A percentile compares a stretch with the other conserved stretches of the same genome.
Conservation (phyloP, 768 basidiomycete species). For the Lentinula boryana region DNA sequence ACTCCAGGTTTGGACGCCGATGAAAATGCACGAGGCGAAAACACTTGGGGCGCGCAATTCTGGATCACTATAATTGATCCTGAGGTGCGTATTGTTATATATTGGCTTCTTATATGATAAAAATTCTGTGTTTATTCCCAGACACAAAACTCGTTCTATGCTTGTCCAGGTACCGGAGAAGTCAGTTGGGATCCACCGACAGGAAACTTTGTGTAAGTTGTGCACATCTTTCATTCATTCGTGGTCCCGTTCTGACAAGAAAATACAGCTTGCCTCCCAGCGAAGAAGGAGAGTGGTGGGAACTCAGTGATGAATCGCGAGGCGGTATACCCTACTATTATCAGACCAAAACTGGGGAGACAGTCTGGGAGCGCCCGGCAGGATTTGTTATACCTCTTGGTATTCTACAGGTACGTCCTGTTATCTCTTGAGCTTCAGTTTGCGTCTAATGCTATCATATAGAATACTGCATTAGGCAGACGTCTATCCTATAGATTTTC, state of each 20-base stretch:
- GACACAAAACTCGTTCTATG: slow-evolving; percentile 75
- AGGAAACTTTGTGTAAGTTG: slow-evolving; percentile 78
- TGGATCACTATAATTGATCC: slow-evolving; percentile 95
- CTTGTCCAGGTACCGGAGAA: slow-evolving; percentile 88
- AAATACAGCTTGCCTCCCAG: slow-evolving; percentile 68
- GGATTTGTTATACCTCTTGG: slow-evolving; percentile 90
- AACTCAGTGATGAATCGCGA: slow-evolving; percentile 77
- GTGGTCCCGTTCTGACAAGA: slow-evolving; percentile 11
- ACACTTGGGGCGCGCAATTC: slow-evolving; percentile 86
- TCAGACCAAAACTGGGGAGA: slow-evolving; percentile 86
- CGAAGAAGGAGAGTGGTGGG: slow-evolving; percentile 94
- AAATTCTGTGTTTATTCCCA: slow-evolving; percentile 15
- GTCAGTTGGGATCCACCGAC: slow-evolving; percentile 92
- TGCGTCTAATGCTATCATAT: slow-evolving; percentile 4
- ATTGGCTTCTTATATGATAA: slow-evolving; percentile 5
- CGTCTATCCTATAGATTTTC: slow-evolving; percentile 53
- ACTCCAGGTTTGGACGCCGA: slow-evolving; percentile 27
- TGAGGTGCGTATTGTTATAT: slow-evolving; percentile 45
- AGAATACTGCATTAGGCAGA: slow-evolving; percentile 72
- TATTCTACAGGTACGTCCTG: slow-evolving; percentile 64
- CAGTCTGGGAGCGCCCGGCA: slow-evolving; percentile 87
- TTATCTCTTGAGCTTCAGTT: slow-evolving; percentile 1
- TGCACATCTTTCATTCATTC: slow-evolving; percentile 13
- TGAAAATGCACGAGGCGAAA: slow-evolving; percentile 71
- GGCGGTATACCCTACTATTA: slow-evolving; percentile 90